These are phyloP conservation scores for Allomyces javanicus DNA, from an alignment of 192 early-diverging fungal genomes.

Conservation along the genomic window DNA sequence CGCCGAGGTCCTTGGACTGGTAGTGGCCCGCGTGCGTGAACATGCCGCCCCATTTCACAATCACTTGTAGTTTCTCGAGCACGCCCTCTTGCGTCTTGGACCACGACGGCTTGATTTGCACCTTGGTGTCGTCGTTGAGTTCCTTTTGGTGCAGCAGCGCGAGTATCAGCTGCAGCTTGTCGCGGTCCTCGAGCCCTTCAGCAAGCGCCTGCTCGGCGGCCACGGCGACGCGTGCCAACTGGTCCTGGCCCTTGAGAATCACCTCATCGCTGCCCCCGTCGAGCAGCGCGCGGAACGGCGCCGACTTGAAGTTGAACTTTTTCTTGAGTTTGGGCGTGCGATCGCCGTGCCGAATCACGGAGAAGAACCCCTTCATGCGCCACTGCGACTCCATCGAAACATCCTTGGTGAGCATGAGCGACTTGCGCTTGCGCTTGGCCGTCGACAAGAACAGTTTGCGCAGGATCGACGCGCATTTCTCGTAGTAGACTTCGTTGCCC, in stretches of 20 bases:
- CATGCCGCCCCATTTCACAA: conserved; percentile 6
- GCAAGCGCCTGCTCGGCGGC: conserved; percentile 37
- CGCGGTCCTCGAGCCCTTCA: conserved; percentile 30
- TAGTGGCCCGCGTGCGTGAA: conserved; percentile 84
- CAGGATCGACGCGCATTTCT: conserved; percentile 55
- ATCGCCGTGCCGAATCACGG: conserved; percentile 85
- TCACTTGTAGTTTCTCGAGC: conserved; percentile 44
- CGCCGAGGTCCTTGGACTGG: conserved; percentile 78
- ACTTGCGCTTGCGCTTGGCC: conserved; percentile 31
- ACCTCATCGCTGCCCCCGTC: conserved; percentile 50
- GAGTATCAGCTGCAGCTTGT: conserved; percentile 38
- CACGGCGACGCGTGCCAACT: conserved; percentile 32
- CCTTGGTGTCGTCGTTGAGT: conserved; percentile 69
- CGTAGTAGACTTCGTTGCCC: conserved; percentile 82
- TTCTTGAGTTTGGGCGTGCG: conserved; percentile 95
- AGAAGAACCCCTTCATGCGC: conserved; percentile 81
- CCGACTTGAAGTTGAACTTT: conserved; percentile 60
- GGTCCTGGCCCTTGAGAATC: conserved; percentile 46
- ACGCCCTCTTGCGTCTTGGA: conserved; percentile 24
- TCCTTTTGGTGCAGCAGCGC: conserved; percentile 64
- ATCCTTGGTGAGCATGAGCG: conserved; percentile 27
- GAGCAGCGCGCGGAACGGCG: conserved; percentile 51
- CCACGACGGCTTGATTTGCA: conserved; percentile 68
- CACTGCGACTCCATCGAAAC: conserved; percentile 61
- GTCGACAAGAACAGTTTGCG: conserved; percentile 57